Evolutionary conservation across 208 protist species (phyloP).

Genomic region (Acanthamoeba culbertsoni): DNA sequence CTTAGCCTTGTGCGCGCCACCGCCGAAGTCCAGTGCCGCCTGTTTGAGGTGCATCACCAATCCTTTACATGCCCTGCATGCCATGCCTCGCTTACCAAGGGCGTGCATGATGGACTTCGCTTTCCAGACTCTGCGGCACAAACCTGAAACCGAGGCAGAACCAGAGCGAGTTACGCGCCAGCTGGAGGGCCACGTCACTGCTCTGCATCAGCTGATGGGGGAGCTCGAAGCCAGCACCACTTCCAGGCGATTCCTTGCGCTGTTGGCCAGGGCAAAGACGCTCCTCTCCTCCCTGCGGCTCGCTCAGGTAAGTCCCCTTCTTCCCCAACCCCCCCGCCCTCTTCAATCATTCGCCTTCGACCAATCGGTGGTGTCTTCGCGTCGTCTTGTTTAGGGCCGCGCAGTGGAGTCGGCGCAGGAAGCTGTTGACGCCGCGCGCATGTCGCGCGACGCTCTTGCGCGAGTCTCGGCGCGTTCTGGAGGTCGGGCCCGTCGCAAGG

Average conservation of each 20-base stretch:
- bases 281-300: neutral
- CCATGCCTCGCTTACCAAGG: neutral
- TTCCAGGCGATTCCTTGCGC: neutral
- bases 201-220: neutral
- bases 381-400: neutral
- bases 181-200: neutral
- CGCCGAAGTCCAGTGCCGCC: neutral
- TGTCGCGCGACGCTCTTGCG: neutral
- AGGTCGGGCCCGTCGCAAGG: neutral
- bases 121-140: neutral
- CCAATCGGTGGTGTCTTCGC: neutral
- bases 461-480: neutral
- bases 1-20: neutral
- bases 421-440: neutral
- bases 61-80: neutral
- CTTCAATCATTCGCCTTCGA: neutral
- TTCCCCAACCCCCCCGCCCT: neutral
- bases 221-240: neutral
- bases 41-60: slow-evolving; percentile 9
- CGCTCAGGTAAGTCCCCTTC: neutral
- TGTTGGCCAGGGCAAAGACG: neutral
- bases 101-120: neutral
- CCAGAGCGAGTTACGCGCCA: neutral
- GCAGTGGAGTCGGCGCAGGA: slow-evolving; percentile 1
- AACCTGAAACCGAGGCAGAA: neutral